Evolutionary conservation across 805 yeast genomes (phyloP).

Genomic region (Wickerhamiella azymoides): DNA sequence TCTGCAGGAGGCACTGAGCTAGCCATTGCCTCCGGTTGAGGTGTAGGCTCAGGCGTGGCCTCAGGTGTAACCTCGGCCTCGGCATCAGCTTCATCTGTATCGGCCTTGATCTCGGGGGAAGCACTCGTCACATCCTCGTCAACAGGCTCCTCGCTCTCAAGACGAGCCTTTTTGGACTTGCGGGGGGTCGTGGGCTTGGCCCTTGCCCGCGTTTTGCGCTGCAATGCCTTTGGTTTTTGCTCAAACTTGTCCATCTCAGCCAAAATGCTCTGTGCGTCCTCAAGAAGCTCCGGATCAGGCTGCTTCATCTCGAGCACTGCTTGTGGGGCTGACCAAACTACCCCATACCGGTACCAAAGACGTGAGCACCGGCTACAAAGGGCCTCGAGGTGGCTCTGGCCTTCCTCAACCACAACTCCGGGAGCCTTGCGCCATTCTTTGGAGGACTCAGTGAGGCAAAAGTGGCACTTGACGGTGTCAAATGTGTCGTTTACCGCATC

Average conservation of each 20-base stretch:
- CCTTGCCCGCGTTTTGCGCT: conserved; percentile 10
- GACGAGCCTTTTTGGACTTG: background rate
- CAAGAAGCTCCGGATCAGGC: conserved; percentile 46
- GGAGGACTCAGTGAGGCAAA: conserved; percentile 47
- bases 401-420: conserved; percentile 36
- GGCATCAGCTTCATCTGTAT: background rate
- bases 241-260: conserved; percentile 20
- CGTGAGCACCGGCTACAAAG: conserved; percentile 79
- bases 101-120: background rate
- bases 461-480: conserved; percentile 47
- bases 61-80: background rate
- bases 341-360: conserved; percentile 82
- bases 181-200: background rate
- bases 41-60: no score
- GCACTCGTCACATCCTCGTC: background rate
- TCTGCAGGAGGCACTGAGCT: no score
- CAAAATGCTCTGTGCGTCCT: conserved; percentile 32
- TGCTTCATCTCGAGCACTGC: conserved; percentile 44
- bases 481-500: conserved; percentile 32
- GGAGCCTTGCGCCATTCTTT: conserved; percentile 59
- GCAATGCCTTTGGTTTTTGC: background rate
- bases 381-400: conserved; percentile 34
- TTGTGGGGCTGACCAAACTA: conserved; percentile 68
- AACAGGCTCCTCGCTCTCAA: background rate
- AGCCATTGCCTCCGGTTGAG: no score